These are phyloP conservation scores for Ogataea pini DNA, from an alignment of 805 yeast genomes.

Conservation along the genomic window DNA sequence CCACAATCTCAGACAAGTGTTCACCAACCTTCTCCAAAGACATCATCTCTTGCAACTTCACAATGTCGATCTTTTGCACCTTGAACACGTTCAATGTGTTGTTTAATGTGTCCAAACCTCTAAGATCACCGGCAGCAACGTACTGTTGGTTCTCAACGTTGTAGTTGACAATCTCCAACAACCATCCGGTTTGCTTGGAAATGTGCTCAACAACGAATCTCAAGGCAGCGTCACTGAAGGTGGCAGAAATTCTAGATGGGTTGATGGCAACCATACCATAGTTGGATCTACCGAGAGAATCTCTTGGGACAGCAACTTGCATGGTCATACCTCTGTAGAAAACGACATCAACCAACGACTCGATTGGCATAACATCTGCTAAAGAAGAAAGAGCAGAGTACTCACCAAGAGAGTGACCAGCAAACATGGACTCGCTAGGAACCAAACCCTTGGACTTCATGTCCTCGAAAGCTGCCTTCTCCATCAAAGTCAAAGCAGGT, in stretches of 20 bases:
- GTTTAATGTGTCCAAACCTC: conserved; percentile 90
- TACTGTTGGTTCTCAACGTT: conserved; percentile 98
- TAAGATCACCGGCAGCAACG: conserved; percentile 97
- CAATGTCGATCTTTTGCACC: conserved; percentile 91
- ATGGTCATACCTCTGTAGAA: conserved; percentile 99
- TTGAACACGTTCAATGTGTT: conserved; percentile 93
- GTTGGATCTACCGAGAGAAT: conserved; percentile 90
- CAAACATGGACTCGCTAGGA: conserved; percentile 90
- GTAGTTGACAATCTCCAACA: conserved; percentile 96
- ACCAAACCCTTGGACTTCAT: conserved; percentile 94
- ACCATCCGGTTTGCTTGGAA: conserved; percentile 82
- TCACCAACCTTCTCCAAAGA: conserved; percentile 85
- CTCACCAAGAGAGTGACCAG: conserved; percentile 99
- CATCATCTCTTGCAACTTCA: conserved; percentile 77
- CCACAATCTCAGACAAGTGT: conserved; percentile 85
- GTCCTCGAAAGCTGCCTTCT: conserved; percentile 97
- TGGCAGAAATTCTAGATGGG: conserved; percentile 87
- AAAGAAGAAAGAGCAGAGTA: conserved; percentile 96
- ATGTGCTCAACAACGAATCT: conserved; percentile 92
- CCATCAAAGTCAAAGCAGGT: conserved; percentile 99
- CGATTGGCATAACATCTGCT: conserved; percentile 98
- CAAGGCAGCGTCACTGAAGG: conserved; percentile 91
- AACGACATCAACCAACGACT: conserved; percentile 93
- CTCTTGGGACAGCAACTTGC: conserved; percentile 99
- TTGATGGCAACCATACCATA: conserved; percentile 99